These are phyloP conservation scores for Lentithecium fluviatile DNA, from an alignment of 495 filamentous ascomycete species.

Conservation along the genomic window DNA sequence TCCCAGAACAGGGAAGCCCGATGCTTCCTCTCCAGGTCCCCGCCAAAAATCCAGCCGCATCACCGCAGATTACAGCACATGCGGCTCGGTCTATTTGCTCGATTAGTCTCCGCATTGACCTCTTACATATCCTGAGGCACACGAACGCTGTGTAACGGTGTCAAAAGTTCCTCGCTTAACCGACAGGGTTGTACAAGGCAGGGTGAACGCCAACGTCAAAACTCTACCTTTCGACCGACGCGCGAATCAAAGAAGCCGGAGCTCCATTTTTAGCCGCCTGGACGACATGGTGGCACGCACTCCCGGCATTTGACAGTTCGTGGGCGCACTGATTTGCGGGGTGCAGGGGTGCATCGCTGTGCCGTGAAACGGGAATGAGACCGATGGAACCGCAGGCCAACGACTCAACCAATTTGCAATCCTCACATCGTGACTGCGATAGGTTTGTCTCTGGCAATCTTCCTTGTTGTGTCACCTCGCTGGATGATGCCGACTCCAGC, in stretches of 20 bases:
- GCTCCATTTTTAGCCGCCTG: too few species aligned
- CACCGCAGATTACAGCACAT: neutral
- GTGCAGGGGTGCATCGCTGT: slow-evolving; percentile 6
- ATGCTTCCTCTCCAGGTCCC: too few species aligned
- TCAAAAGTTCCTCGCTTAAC: slow-evolving; percentile 6
- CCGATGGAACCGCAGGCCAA: neutral
- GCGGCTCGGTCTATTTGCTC: neutral
- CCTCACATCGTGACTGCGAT: too few species aligned
- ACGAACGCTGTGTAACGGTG: slow-evolving; percentile 5
- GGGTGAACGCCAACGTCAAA: neutral
- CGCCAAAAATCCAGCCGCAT: too few species aligned
- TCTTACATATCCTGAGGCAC: slow-evolving; percentile 26
- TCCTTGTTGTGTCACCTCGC: too few species aligned
- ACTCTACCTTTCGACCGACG: neutral
- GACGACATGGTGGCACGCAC: too few species aligned
- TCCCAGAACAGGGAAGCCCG: too few species aligned
- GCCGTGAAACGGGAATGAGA: slow-evolving; percentile 18
- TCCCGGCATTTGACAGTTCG: neutral
- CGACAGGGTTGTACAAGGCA: neutral
- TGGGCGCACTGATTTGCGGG: slow-evolving; percentile 10
- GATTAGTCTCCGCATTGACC: slow-evolving; percentile 9
- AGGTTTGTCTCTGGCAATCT: too few species aligned
- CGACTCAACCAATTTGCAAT: neutral
- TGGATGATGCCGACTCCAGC: too few species aligned
- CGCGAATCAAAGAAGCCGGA: too few species aligned